Evolutionary conservation across 169 alveolate species (phyloP).

Genomic region (Plasmodium coatneyi): DNA sequence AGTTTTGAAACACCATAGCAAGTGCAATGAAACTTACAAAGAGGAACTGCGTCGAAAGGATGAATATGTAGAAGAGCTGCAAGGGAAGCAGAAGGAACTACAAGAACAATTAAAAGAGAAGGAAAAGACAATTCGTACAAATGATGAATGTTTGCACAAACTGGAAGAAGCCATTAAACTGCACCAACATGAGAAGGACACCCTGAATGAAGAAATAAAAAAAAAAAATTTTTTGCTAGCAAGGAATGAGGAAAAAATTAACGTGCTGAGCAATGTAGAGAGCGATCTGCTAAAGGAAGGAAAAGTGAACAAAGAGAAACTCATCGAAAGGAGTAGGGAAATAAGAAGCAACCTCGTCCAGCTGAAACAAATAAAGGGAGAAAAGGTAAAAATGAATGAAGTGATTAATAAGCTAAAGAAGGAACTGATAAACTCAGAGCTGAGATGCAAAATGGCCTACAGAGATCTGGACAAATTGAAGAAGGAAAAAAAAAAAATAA

Average conservation of each 20-base stretch:
- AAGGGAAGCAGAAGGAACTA: background rate
- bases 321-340: background rate
- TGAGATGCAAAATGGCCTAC: background rate
- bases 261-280: constrained; percentile 5
- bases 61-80: background rate
- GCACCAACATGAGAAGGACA: constrained; percentile 3
- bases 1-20: background rate
- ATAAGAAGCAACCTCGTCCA: background rate
- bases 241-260: constrained; percentile 36
- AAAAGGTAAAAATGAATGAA: constrained; percentile 17
- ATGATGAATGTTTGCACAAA: background rate
- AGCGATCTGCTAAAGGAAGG: constrained; percentile 27
- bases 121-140: background rate
- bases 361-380: background rate
- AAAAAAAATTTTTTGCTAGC: constrained; percentile 7
- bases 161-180: background rate
- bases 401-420: background rate
- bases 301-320: constrained; percentile 8
- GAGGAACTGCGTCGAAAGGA: constrained; percentile 8
- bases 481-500: constrained; percentile 12
- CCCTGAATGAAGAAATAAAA: constrained; percentile 33
- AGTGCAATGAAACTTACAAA: background rate
- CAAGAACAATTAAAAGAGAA: background rate
- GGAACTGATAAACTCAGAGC: constrained; percentile 7
- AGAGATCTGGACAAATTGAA: constrained; percentile 11